Evolutionary conservation across 2,329 filamentous ascomycete genomes (phyloP), one percentile per base, ranked within the genome.

Genomic region (Trichoderma lentiforme): DNA sequence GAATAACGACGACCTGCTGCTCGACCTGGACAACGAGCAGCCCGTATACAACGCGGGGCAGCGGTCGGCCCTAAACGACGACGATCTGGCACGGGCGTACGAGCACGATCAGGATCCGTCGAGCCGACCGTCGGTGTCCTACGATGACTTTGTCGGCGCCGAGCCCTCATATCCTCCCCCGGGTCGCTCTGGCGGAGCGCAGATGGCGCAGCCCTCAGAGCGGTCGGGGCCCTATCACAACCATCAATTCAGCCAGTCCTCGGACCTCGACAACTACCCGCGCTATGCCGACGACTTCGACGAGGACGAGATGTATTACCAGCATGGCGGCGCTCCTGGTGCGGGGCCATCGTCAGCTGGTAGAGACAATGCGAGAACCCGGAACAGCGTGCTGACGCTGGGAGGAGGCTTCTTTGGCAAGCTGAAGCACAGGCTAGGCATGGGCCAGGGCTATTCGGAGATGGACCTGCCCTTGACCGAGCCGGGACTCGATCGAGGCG

Each of bases 381-480:
- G 96, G 76, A 98, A 97, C 80, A 98, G 95, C 82, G 92, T 98
- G 67, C 83, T 98, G 78, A 90, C 91, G 76, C 83, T 98, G 78
- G 95, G 95, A 73, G 95, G 95, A 73, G 95, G 95, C 21, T 84
- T 98, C 73, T 85, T 98, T 78, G 96, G 95, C 58, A 91, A 88
- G 78, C 92, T 95, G 56, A 98, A 97, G 85, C 95, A 92, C 80
- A 94, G 92, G 86, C 84, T 99, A 73, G 95, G 96, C 68, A 94
- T 97, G 90, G 92, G 90, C 26, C 88, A 92, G 76, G 88, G 91
- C 74, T 98, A 99, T 82, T 98, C 95, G 39, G 96, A 98, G 83
- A 99, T 99, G 96, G 95, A 99, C 80, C 86, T 99, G 70, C 96
- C 96, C 15, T 86, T 99, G 81, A 98, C 95, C 6, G 94, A 98